These are phyloP conservation scores for Thelonectria discophora DNA, from an alignment of 2,329 filamentous ascomycete species.

Conservation along the genomic window DNA sequence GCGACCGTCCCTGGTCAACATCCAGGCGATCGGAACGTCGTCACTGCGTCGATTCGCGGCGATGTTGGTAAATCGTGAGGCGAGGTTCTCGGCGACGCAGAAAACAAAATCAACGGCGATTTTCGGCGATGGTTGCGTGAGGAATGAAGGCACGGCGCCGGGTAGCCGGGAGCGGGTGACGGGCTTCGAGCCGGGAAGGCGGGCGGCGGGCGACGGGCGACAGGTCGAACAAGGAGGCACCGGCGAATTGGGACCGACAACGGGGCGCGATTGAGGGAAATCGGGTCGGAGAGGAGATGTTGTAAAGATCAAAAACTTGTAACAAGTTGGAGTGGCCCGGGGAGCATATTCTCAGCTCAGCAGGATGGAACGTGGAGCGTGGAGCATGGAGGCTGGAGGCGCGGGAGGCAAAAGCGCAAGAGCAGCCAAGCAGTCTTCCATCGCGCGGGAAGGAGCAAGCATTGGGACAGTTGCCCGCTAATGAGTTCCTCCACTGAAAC, in stretches of 20 bases:
- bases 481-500: conserved; percentile 11
- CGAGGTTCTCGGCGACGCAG: not conserved
- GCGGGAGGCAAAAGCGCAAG: not conserved
- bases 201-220: conserved; percentile 4
- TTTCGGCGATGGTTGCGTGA: conserved; percentile 12
- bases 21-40: conserved; percentile 25
- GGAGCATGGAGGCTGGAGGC: conserved; percentile 9
- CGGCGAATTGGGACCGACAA: not conserved
- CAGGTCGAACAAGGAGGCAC: not conserved
- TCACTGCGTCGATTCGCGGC: conserved; percentile 2
- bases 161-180: conserved; percentile 16
- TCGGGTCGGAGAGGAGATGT: not conserved
- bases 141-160: conserved; percentile 12
- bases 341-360: conserved; percentile 20
- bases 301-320: not conserved
- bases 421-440: too few species aligned
- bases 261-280: not conserved
- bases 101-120: conserved; percentile 19
- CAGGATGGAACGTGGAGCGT: conserved; percentile 7
- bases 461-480: conserved; percentile 4
- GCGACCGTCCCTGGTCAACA: conserved; percentile 28
- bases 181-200: conserved; percentile 12
- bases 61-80: not conserved
- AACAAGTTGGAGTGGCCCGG: not conserved
- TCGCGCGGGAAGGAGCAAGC: conserved; percentile 14